These are phyloP conservation scores for Aspergillus heteromorphus DNA, from an alignment of 495 filamentous ascomycete species.

Conservation along the genomic window DNA sequence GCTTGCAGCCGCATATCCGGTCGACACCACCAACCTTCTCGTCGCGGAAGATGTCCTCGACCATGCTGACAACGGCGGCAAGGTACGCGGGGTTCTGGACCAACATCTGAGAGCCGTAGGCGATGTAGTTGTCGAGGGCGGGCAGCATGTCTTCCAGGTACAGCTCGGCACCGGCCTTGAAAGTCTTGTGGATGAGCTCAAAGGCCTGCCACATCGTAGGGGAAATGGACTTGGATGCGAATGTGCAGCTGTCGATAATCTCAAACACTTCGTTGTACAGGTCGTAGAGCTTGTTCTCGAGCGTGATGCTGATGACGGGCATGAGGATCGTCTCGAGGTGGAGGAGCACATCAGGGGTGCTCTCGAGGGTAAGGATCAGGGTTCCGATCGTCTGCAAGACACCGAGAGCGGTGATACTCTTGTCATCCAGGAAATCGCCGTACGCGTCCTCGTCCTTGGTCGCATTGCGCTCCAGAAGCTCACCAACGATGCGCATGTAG, in stretches of 20 bases:
- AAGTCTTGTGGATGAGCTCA: constrained; percentile 90
- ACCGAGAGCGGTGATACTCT: constrained; percentile 94
- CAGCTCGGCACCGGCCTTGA: constrained; percentile 93
- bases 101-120: constrained; percentile 77
- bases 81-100: constrained; percentile 81
- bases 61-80: constrained; percentile 80
- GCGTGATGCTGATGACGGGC: constrained; percentile 91
- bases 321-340: constrained; percentile 94
- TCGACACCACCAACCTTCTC: constrained; percentile 92
- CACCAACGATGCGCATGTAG: constrained; percentile 87
- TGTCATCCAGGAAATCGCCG: constrained; percentile 92
- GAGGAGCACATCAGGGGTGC: constrained; percentile 86
- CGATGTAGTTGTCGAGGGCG: constrained; percentile 92
- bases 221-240: constrained; percentile 90
- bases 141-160: constrained; percentile 99
- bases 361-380: constrained; percentile 92
- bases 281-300: constrained; percentile 97
- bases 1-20: constrained; percentile 97
- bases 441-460: constrained; percentile 71
- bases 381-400: constrained; percentile 98
- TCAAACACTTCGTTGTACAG: constrained; percentile 97
- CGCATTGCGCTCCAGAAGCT: constrained; percentile 78
- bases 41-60: constrained; percentile 67
- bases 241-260: constrained; percentile 99
- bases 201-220: constrained; percentile 98